Evolutionary conservation across 129 eudicot genomes (phyloP), one percentile per base, ranked within the genome.

Genomic region (Flaveria sonorensis): DNA sequence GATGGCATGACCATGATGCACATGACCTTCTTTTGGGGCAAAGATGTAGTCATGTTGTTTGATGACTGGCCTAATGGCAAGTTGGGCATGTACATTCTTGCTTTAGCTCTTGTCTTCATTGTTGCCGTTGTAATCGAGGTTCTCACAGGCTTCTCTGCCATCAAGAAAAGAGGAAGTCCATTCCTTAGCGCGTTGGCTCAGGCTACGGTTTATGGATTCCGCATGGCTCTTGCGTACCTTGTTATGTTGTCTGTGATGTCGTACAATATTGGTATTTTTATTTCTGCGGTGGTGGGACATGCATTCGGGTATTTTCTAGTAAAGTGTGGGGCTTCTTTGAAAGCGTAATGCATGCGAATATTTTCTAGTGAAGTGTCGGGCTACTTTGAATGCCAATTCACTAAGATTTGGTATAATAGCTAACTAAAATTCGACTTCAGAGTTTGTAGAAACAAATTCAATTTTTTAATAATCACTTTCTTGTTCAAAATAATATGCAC

Each of bases 171-270:
- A 3, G 11, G 69, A 47, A 70, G 68, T 42, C 83, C 86, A 1
- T 18, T 76, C 32, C 2, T 76, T 8, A 77, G 84, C 1, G 83
- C 71, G 75, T 60, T 78, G 59, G 60, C 72, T 70, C 82, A 83
- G 57, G 71, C 89, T 7, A 14, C 24, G 10, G 81, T 87, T 70
- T 64, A 87, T 59, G 87, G 79, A 9, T 10, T 90, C 7, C 83
- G 87, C 0, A 88, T 78, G 85, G 85, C 78, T 7, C 80, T 90
- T n/a, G 86, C 86, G 8, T 90, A 90, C 82, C 20, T 86, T 74
- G 79, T 90, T 2, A 90, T 90, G 92, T 86, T 90, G 40, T 55
- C 89, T 3, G 96, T 90, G 47, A 90, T 90, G 96, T 88, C 92
- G 0, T 90, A 79, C 63, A 90, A 90, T 66, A 52, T 82, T 72